These are phyloP conservation scores for Pseudotsuga menziesii DNA, from an alignment of 75 land plant genomes.

Conservation along the genomic window DNA sequence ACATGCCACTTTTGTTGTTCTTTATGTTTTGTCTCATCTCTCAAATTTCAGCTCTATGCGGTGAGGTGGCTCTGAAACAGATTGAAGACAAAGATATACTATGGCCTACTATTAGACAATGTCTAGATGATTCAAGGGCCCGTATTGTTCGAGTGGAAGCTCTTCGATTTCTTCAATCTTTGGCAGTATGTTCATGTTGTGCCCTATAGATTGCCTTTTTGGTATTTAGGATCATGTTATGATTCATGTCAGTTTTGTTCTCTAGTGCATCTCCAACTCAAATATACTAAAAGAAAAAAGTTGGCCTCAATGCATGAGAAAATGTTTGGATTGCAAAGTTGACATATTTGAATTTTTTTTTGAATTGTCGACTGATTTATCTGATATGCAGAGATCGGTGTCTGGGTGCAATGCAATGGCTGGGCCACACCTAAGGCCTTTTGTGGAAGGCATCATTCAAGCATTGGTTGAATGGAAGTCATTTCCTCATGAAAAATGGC, in stretches of 20 bases:
- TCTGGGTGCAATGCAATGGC: slow-evolving; percentile 18
- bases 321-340: background rate
- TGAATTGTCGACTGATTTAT: background rate
- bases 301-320: background rate
- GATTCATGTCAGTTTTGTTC: background rate
- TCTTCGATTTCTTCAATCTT: slow-evolving; percentile 32
- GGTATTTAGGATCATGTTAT: background rate
- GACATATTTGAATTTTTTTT: background rate
- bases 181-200: slow-evolving; percentile 25
- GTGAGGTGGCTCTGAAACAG: slow-evolving; percentile 45
- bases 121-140: slow-evolving; percentile 31
- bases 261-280: background rate
- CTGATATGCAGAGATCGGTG: slow-evolving; percentile 23
- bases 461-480: slow-evolving; percentile 26
- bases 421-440: slow-evolving; percentile 17
- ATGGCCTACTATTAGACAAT: slow-evolving; percentile 19
- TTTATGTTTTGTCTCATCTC: background rate
- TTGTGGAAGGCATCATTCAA: slow-evolving; percentile 30
- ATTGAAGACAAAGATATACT: slow-evolving; percentile 30
- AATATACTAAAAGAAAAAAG: background rate
- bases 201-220: background rate
- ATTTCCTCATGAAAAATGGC: slow-evolving; percentile 8
- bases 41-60: slow-evolving; percentile 49
- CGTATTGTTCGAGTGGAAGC: slow-evolving; percentile 32
- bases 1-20: background rate